These are phyloP conservation scores for Pseudozyma tsukubaensis DNA, from an alignment of 1,284 basidiomycete species.

Conservation along the genomic window DNA sequence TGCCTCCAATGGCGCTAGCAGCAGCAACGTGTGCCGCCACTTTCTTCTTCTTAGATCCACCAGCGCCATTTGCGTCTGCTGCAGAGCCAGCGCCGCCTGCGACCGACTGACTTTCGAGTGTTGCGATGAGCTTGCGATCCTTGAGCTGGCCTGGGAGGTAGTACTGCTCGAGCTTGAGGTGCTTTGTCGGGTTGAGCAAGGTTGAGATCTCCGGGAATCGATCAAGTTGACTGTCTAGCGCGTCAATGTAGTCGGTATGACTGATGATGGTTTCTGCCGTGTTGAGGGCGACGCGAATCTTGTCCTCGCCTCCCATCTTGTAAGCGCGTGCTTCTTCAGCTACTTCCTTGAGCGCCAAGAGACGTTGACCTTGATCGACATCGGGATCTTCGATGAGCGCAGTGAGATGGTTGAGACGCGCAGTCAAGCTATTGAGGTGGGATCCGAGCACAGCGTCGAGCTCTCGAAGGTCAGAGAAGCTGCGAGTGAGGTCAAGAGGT, in stretches of 20 bases:
- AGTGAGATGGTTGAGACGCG: conserved; percentile 61
- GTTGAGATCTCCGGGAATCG: conserved; percentile 55
- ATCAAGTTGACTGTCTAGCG: conserved; percentile 57
- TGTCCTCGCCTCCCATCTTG: conserved; percentile 96
- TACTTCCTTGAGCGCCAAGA: conserved; percentile 88
- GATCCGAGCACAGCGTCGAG: conserved; percentile 92
- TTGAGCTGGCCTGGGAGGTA: conserved; percentile 41
- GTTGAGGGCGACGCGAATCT: conserved; percentile 94
- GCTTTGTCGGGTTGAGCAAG: conserved; percentile 49
- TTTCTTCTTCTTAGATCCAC: conserved; percentile 48
- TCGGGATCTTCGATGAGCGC: conserved; percentile 73
- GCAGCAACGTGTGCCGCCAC: conserved; percentile 25
- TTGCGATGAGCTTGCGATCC: conserved; percentile 47
- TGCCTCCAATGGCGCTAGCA: conserved; percentile 24
- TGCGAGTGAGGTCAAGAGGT: conserved; percentile 91
- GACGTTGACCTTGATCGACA: conserved; percentile 80
- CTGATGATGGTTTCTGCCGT: conserved; percentile 81
- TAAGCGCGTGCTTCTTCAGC: conserved; percentile 91
- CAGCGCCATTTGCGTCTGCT: conserved; percentile 19
- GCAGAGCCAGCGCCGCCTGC: conserved; percentile 6
- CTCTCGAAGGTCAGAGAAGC: conserved; percentile 94
- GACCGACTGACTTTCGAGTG: conserved; percentile 19
- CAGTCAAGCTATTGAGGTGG: conserved; percentile 63
- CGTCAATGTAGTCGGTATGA: conserved; percentile 67
- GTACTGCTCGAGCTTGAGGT: conserved; percentile 53